A percentile compares a stretch with the other conserved stretches of the same genome.
phyloP scores from a whole-genome alignment of 352 stramenopile genomes.

The Phytopythium ostracodes region DNA sequence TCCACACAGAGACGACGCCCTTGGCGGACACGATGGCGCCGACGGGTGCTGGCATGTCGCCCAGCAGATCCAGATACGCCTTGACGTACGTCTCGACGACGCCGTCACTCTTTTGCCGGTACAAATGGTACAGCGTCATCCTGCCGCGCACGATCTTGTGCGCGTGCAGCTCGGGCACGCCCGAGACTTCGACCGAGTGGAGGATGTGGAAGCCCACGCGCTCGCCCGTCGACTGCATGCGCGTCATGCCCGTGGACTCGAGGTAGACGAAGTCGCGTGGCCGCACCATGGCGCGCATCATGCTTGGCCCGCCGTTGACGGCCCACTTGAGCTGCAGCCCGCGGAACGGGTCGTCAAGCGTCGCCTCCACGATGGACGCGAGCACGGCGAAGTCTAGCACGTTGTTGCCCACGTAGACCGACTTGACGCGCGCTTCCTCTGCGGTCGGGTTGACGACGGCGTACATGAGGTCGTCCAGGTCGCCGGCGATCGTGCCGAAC shows the following conservation, averaged over 20 bases:
- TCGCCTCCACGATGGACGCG: slow-evolving; percentile 28
- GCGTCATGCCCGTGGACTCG: slow-evolving; percentile 42
- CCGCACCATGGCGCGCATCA: slow-evolving; percentile 43
- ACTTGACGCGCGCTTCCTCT: slow-evolving; percentile 28
- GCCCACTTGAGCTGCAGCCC: slow-evolving; percentile 44
- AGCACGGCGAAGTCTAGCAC: slow-evolving; percentile 47
- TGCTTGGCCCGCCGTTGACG: slow-evolving; percentile 39
- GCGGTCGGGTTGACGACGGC: slow-evolving; percentile 18
- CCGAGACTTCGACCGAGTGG: slow-evolving; percentile 25
- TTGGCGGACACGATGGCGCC: slow-evolving; percentile 24
- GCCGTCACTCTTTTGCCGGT: slow-evolving; percentile 29
- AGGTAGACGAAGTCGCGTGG: slow-evolving; percentile 54
- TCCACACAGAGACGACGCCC: slow-evolving; percentile 30
- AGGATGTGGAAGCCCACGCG: slow-evolving; percentile 36
- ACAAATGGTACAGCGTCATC: slow-evolving; percentile 49
- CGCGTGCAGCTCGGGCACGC: slow-evolving; percentile 23
- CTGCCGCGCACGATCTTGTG: slow-evolving; percentile 45
- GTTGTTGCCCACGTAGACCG: slow-evolving; percentile 26
- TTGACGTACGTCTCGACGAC: slow-evolving; percentile 39
- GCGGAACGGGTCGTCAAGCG: slow-evolving; percentile 33
- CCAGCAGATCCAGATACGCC: slow-evolving; percentile 31
- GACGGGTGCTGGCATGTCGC: slow-evolving; percentile 28
- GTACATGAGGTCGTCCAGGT: slow-evolving; percentile 45
- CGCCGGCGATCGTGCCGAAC: slow-evolving; percentile 29
- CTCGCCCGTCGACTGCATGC: slow-evolving; percentile 29